phyloP scores from a whole-genome alignment of 805 yeast genomes.

The Saccharomyces mikatae region DNA sequence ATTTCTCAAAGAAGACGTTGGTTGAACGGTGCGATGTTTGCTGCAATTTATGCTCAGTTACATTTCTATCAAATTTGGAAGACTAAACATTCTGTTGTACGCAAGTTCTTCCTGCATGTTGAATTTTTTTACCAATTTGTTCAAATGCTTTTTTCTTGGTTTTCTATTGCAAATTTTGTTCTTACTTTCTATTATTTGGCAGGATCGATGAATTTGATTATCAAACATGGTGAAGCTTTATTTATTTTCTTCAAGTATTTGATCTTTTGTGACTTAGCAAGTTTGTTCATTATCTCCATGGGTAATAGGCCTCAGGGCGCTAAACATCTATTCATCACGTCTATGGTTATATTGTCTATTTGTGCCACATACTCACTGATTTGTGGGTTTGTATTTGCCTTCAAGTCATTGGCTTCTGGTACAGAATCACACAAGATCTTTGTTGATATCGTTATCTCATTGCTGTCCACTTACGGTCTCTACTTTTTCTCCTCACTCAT shows the following conservation, averaged over 20 bases:
- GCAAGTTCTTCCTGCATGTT: constrained; percentile 74
- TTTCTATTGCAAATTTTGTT: constrained; percentile 86
- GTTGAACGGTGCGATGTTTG: constrained; percentile 96
- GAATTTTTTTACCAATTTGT: constrained; percentile 86
- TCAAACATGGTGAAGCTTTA: constrained; percentile 68
- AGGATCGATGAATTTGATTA: constrained; percentile 57
- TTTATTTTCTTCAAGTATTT: constrained; percentile 83
- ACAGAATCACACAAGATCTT: constrained; percentile 42
- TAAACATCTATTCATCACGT: constrained; percentile 59
- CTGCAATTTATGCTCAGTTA: constrained; percentile 81
- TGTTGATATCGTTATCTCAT: constrained; percentile 71
- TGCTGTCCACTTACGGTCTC: constrained; percentile 86
- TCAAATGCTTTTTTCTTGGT: constrained; percentile 78
- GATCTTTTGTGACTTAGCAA: constrained; percentile 70
- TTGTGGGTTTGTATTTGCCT: constrained; percentile 77
- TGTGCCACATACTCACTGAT: constrained; percentile 76
- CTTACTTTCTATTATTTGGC: constrained; percentile 88
- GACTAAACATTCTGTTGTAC: constrained; percentile 71
- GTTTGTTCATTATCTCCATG: constrained; percentile 87
- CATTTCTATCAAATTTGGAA: constrained; percentile 85
- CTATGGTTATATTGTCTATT: constrained; percentile 64
- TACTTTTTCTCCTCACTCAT: constrained; percentile 74
- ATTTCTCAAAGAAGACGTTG: constrained; percentile 95
- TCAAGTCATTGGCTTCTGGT: constrained; percentile 39
- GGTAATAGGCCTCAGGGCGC: constrained; percentile 99